Evolutionary conservation across 2,329 filamentous ascomycete genomes (phyloP).

Genomic region (Fusarium nygamai): DNA sequence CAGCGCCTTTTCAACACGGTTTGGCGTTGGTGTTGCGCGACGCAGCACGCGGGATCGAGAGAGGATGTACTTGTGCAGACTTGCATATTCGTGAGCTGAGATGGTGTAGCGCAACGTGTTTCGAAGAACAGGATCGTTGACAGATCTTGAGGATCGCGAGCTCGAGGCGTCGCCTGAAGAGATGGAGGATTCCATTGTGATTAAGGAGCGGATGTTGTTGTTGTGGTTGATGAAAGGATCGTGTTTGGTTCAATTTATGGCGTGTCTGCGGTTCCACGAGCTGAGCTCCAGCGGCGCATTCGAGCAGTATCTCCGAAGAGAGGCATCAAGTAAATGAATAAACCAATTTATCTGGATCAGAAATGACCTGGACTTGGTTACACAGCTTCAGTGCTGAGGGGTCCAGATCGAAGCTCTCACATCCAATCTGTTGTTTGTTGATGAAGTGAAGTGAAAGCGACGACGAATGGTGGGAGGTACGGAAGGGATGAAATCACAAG

Average conservation of each 20-base stretch:
- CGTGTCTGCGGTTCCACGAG: constrained; percentile 34
- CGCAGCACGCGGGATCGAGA: constrained; percentile 72
- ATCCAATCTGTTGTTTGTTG: constrained; percentile 10
- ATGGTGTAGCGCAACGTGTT: constrained; percentile 90
- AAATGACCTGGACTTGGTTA: not conserved
- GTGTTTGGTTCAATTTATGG: constrained; percentile 11
- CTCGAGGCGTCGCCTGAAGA: constrained; percentile 37
- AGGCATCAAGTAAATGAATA: constrained; percentile 36
- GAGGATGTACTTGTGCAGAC: constrained; percentile 84
- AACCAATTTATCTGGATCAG: not conserved
- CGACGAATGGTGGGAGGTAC: not conserved
- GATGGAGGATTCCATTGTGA: constrained; percentile 33
- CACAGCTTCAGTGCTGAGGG: constrained; percentile 14
- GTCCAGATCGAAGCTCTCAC: constrained; percentile 22
- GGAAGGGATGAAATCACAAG: constrained; percentile 34
- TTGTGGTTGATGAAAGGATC: constrained; percentile 10
- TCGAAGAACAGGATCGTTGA: constrained; percentile 76
- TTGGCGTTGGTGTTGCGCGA: constrained; percentile 64
- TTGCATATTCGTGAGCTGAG: constrained; percentile 83
- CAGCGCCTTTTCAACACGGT: constrained; percentile 58
- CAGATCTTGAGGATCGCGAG: constrained; percentile 33
- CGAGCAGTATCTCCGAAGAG: constrained; percentile 21
- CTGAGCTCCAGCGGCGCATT: constrained; percentile 42
- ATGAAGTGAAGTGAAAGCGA: not conserved
- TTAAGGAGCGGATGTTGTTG: constrained; percentile 7